Evolutionary conservation across 139 green algal species (phyloP), one percentile per base, ranked within the genome.

Genomic region (Picochlorum sp.): DNA sequence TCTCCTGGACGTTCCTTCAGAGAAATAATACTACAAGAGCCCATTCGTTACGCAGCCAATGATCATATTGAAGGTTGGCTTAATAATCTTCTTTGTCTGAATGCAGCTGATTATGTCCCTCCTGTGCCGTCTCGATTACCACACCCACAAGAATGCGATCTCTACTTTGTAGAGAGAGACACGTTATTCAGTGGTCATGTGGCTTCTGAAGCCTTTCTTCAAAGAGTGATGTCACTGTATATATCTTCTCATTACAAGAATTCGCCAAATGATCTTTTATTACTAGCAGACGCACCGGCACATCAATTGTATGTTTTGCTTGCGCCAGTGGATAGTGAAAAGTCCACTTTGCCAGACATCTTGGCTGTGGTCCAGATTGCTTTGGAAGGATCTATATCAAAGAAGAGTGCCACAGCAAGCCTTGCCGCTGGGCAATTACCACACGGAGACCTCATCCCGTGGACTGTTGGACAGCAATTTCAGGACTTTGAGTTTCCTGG

Each of bases 101-200:
- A 97, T 69, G 90, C 91, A 2, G 81, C 78, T 3, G 70, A 87
- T 47, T 73, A 90, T 65, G 60, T 95, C 37, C 86, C 89, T 2
- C 67, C 64, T 7, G 70, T 83, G 36, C 85, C 85, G 0, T 37
- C 64, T 7, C 67, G 71, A 24, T 73, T 99, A 61, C 92, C 92
- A 2, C 90, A 96, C 67, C 89, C 90, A 47, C 57, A 67, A n/a
- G 84, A 93, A 61, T 99, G 92, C 68, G 81, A 97, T 55, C 83
- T 99, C n/a, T 95, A 78, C 80, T 94, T 91, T 55, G 84, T 99
- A 26, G 80, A 96, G 56, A 69, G 91, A 0, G 90, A 97, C 80
- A 97, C 92, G 7, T 87, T 99, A 3, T 99, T 99, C 77, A 90
- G 75, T 20, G 91, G 83, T 63, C 92, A 98, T 81, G 86, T 89